Percentiles rank a stretch among this genome's conserved stretches.
phyloP scores from a whole-genome alignment of 176 grass and related monocot genomes.

The Eragrostis curvula region DNA sequence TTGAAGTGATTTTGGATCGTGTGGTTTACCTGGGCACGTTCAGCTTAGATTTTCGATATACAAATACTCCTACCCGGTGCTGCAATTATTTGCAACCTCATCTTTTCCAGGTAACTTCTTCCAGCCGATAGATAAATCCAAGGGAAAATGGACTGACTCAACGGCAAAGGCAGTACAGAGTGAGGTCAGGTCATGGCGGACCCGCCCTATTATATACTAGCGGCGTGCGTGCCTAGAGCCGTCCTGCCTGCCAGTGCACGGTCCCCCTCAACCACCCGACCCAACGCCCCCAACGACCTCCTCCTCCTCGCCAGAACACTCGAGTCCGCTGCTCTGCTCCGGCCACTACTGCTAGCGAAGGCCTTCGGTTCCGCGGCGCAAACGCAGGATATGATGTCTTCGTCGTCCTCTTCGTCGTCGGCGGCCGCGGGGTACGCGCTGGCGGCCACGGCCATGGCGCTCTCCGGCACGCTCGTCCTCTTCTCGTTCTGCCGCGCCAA shows the following conservation, averaged over 20 bases:
- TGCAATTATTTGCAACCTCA: neutral
- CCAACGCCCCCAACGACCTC: slow-evolving; percentile 40
- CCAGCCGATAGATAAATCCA: neutral
- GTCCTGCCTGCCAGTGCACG: neutral
- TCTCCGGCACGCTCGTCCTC: slow-evolving; percentile 84
- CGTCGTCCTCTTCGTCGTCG: neutral
- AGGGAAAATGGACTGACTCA: neutral
- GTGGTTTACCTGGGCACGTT: no score
- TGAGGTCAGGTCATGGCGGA: neutral
- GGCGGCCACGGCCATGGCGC: slow-evolving; percentile 87
- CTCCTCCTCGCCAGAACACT: neutral
- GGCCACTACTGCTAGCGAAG: neutral
- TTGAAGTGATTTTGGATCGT: no score
- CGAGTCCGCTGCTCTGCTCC: neutral
- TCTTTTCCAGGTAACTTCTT: neutral
- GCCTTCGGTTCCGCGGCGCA: neutral
- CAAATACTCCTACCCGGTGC: no score
- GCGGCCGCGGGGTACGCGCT: slow-evolving; percentile 51
- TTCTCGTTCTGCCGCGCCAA: slow-evolving; percentile 76
- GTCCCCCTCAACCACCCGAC: slow-evolving; percentile 18
- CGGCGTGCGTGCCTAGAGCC: neutral
- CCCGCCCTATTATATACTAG: slow-evolving; percentile 1
- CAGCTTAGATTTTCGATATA: no score
- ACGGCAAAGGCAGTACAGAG: neutral
- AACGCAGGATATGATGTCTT: slow-evolving; percentile 4